Evolutionary conservation across 2,329 filamentous ascomycete species (phyloP), one percentile per base, ranked within the genome.

Genomic region (Calycina marina): DNA sequence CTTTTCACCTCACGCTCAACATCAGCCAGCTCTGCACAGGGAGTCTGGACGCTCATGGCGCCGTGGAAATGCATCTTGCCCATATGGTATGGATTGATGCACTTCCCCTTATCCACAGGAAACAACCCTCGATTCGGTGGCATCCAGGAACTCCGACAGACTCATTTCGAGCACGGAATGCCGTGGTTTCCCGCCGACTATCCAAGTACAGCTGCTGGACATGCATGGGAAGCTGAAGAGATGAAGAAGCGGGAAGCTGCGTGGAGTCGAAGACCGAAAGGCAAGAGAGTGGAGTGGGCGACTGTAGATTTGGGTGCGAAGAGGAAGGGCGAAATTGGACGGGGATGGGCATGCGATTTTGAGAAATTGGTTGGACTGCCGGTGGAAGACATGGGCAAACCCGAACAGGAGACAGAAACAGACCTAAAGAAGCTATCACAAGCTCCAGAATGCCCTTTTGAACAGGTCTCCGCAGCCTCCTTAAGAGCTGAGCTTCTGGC

Each of bases 121-220:
- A 77, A 78, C 0, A 92, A 84, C 38, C 79, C 83, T 2, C 67
- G 77, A 14, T 84, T 93, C 44, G 88, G 82, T 2, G 88, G 90
- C 0, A 49, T 94, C 18, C 66, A 82, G 27, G 80, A 98, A 55
- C 65, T 73, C 31, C 70, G 75, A 20, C 88, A 96, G 51, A 65
- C 93, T 14, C 62, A 74, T 1, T 93, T 93, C 49, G 86, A 96
- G 57, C 69, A 74, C 13, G 72, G 72, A 1, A 58, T 67, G 22
- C 73, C 84, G 1, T 92, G 80, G 71, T 98, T 93, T 49, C 90
- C 90, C 0, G 78, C 72, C 3, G 90, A 98, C 53, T 82, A 72
- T 40, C 75, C 82, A 0, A 82, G 77, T 4, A 93, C 85, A 0
- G 65, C 69, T 35, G 79, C 85, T 2, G 90, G 90, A 1, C 75